Evolutionary conservation across 768 basidiomycete species (phyloP).

Genomic region (Rhodotorula taiwanensis): DNA sequence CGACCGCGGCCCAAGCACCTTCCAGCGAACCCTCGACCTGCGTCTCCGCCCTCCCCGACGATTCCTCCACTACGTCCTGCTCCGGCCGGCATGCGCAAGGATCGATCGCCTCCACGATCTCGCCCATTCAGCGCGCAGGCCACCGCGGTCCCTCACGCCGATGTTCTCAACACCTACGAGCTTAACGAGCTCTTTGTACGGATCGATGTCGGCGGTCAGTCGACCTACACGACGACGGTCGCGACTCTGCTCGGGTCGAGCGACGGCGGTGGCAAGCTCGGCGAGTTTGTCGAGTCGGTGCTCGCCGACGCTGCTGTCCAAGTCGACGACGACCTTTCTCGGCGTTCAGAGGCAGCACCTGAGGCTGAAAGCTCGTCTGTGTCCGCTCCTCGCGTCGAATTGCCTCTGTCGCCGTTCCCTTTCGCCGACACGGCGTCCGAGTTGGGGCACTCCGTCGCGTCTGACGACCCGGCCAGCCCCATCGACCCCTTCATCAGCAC

Average conservation of each 20-base stretch:
- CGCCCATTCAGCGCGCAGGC: slow-evolving; percentile 3
- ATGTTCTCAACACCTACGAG: not conserved
- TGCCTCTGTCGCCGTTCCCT: slow-evolving; percentile 18
- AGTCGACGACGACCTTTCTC: not conserved
- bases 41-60: not conserved
- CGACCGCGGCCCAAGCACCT: slow-evolving; percentile 8
- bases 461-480: slow-evolving; percentile 8
- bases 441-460: not conserved
- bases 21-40: not conserved
- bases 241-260: not conserved
- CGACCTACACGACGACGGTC: slow-evolving; percentile 14
- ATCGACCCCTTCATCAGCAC: slow-evolving; percentile 24
- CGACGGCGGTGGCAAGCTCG: slow-evolving; percentile 5
- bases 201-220: slow-evolving; percentile 19
- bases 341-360: not conserved
- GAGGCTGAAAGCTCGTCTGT: too few species aligned
- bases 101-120: too few species aligned
- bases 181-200: slow-evolving; percentile 10
- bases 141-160: not conserved
- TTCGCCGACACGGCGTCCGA: slow-evolving; percentile 2
- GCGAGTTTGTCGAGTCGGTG: slow-evolving; percentile 10
- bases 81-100: not conserved
- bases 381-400: not conserved
- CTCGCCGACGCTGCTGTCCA: not conserved
- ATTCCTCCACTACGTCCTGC: not conserved